These are phyloP conservation scores for Nitzschia putrida DNA, from an alignment of 108 stramenopile genomes.

Conservation along the genomic window DNA sequence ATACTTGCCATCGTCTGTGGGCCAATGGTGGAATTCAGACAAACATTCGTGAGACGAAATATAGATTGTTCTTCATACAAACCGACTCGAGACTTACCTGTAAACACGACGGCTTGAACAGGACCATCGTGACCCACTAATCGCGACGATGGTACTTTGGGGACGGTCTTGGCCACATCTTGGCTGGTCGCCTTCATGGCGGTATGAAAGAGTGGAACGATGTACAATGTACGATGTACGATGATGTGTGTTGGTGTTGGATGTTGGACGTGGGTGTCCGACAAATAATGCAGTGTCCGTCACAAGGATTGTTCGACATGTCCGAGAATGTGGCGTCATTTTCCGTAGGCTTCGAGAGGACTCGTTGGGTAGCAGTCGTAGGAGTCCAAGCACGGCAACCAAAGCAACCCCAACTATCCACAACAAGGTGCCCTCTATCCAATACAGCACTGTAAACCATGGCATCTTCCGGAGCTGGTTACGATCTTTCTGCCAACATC, in stretches of 20 bases:
- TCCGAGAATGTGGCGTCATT: neutral
- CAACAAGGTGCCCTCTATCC: neutral
- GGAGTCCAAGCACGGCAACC: too few species aligned
- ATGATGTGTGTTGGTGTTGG: too few species aligned
- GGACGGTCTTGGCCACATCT: conserved; percentile 22
- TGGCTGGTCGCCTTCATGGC: neutral
- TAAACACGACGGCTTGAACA: conserved; percentile 55
- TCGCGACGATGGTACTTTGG: conserved; percentile 48
- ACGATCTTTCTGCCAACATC: conserved; percentile 94
- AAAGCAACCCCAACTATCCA: neutral
- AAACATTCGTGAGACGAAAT: neutral
- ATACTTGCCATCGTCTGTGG: conserved; percentile 71
- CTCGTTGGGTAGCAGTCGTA: neutral
- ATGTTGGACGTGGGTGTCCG: too few species aligned
- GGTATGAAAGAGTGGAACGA: too few species aligned
- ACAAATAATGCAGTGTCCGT: too few species aligned
- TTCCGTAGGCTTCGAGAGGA: conserved; percentile 17
- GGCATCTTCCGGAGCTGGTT: conserved; percentile 87
- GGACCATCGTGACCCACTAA: conserved; percentile 69
- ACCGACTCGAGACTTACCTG: neutral
- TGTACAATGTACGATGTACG: too few species aligned
- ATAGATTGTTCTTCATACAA: neutral
- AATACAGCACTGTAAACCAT: conserved; percentile 24
- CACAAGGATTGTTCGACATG: neutral
- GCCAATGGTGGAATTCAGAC: neutral